phyloP scores from a whole-genome alignment of 1,284 basidiomycete genomes.

The Cystobasidium sp. region DNA sequence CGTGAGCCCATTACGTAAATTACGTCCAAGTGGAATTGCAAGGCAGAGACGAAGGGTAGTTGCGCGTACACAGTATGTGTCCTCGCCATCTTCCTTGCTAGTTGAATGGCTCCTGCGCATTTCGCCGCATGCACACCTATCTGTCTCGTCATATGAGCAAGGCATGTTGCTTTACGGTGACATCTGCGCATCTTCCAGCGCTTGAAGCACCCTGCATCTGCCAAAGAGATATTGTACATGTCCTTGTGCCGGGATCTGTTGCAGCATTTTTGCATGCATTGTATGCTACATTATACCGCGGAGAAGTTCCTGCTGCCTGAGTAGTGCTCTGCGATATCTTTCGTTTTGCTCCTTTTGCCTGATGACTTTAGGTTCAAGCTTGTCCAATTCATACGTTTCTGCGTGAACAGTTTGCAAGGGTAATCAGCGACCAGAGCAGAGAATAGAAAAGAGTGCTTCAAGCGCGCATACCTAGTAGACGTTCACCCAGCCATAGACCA shows the following conservation, averaged over 20 bases:
- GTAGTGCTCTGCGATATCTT: background rate
- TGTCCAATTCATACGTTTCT: background rate
- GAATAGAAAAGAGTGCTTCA: background rate
- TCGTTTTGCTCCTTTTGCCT: constrained; percentile 13
- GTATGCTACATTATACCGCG: background rate
- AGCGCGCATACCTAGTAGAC: constrained; percentile 26
- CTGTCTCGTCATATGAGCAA: too few species aligned
- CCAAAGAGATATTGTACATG: background rate
- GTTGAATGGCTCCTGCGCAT: too few species aligned
- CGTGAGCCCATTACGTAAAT: too few species aligned
- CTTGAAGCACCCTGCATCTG: too few species aligned
- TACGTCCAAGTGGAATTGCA: too few species aligned
- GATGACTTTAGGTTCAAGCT: background rate
- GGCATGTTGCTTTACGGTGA: too few species aligned
- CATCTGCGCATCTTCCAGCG: too few species aligned
- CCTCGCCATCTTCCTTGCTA: too few species aligned
- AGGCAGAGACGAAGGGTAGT: too few species aligned
- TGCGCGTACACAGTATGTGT: too few species aligned
- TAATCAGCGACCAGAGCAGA: background rate
- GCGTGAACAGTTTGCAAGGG: background rate
- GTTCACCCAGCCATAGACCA: constrained; percentile 39
- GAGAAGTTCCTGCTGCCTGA: background rate
- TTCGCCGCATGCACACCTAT: too few species aligned
- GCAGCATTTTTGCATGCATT: background rate
- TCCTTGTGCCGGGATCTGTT: background rate